phyloP scores from a whole-genome alignment of 257 asterid genomes.

The Oldenlandia corymbosa region DNA sequence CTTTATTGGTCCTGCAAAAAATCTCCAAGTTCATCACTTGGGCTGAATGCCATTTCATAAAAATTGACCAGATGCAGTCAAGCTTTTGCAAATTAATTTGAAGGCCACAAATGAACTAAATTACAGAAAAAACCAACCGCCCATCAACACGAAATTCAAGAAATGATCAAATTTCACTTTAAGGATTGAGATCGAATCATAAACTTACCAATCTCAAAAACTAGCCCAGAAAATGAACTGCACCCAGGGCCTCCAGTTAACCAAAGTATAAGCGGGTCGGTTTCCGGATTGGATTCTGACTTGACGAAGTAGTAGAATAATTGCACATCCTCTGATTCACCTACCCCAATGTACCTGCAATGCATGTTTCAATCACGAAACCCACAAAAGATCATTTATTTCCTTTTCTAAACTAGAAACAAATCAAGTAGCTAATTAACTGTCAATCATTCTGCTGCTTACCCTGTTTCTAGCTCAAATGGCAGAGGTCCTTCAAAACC shows the following conservation, averaged over 20 bases:
- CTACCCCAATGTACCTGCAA: constrained; percentile 20
- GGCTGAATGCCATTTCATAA: background rate
- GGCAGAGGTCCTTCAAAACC: constrained; percentile 28
- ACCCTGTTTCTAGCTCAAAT: constrained; percentile 28
- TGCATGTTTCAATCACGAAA: background rate
- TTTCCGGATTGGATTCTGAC: constrained; percentile 15
- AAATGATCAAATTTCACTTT: background rate
- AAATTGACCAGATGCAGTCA: too few relatives aligned
- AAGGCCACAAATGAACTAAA: background rate
- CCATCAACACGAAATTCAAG: background rate
- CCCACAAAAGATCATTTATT: background rate
- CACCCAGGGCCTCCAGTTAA: constrained; percentile 23
- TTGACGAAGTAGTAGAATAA: constrained; percentile 19
- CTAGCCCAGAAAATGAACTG: constrained; percentile 15
- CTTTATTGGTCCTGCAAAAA: constrained; percentile 21
- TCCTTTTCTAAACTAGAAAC: too few relatives aligned
- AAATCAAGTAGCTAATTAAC: background rate
- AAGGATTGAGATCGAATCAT: background rate
- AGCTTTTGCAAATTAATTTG: too few relatives aligned
- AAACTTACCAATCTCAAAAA: constrained; percentile 16
- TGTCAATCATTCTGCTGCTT: background rate
- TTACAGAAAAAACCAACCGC: background rate
- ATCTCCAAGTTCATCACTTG: background rate
- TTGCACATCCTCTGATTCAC: constrained; percentile 24
- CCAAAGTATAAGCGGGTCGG: constrained; percentile 22